Evolutionary conservation across 768 basidiomycete species (phyloP).

Genomic region (Pisolithus orientalis): DNA sequence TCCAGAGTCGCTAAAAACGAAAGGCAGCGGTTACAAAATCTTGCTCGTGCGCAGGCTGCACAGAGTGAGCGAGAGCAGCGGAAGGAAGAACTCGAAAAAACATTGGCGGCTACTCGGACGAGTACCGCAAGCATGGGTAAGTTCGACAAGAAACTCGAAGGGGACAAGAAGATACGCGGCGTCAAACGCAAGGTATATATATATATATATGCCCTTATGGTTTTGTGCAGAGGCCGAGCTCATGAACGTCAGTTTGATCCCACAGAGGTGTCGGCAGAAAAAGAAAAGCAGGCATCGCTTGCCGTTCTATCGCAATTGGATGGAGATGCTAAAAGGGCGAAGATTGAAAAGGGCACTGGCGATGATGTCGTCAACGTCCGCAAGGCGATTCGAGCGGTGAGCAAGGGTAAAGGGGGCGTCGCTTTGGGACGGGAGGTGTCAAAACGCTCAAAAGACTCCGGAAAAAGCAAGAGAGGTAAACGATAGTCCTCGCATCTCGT

Average conservation of each 20-base stretch:
- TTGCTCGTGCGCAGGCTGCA: conserved; percentile 46
- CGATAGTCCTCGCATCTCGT: conserved; percentile 6
- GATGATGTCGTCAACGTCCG: conserved; percentile 72
- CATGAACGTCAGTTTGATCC: conserved; percentile 69
- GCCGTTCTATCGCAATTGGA: conserved; percentile 75
- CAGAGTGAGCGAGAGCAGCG: conserved; percentile 40
- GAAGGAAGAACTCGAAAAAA: conserved; percentile 69
- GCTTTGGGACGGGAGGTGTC: conserved; percentile 44
- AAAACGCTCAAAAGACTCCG: conserved; percentile 20
- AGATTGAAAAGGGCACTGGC: conserved; percentile 36
- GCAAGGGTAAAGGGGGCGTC: conserved; percentile 59
- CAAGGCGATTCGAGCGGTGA: conserved; percentile 79
- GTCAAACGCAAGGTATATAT: conserved; percentile 83
- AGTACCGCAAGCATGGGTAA: conserved; percentile 96
- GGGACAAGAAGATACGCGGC: conserved; percentile 84
- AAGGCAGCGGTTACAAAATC: conserved; percentile 66
- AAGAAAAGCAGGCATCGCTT: conserved; percentile 71
- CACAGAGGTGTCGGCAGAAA: conserved; percentile 53
- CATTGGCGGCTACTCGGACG: conserved; percentile 65
- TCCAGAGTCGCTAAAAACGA: conserved; percentile 81
- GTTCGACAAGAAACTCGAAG: conserved; percentile 86
- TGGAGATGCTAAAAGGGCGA: conserved; percentile 51
- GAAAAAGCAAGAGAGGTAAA: conserved; percentile 24
- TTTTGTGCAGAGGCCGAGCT: neutral
- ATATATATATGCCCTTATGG: conserved; percentile 19